A percentile compares a stretch with the other conserved stretches of the same genome.
phyloP scores from a whole-genome alignment of 805 yeast species.

The Kluyveromyces wickerhamii region DNA sequence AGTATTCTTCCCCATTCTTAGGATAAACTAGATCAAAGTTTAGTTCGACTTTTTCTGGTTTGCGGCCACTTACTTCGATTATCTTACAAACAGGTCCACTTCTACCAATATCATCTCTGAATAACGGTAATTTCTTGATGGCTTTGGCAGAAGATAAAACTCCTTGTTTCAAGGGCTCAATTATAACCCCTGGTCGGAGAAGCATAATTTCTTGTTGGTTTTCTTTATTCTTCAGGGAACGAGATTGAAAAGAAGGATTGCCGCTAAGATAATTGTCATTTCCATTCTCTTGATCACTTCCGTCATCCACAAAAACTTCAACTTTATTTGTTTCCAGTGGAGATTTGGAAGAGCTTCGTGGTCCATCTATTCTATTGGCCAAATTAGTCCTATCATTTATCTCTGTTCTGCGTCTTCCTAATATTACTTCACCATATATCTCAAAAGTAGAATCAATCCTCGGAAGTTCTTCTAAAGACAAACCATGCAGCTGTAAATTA shows the following conservation, averaged over 20 bases:
- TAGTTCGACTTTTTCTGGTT: slow-evolving; percentile 49
- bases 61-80: slow-evolving; percentile 48
- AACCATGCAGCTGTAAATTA: slow-evolving; percentile 14
- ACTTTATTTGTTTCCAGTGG: neutral
- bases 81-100: slow-evolving; percentile 40
- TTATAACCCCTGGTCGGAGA: slow-evolving; percentile 40
- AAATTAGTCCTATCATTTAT: slow-evolving; percentile 25
- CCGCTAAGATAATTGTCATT: neutral
- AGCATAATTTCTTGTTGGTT: slow-evolving; percentile 46
- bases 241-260: neutral
- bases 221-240: slow-evolving; percentile 46
- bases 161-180: slow-evolving; percentile 49
- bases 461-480: slow-evolving; percentile 21
- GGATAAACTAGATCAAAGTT: slow-evolving; percentile 54
- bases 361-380: slow-evolving; percentile 33
- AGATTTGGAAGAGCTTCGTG: slow-evolving; percentile 10
- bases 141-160: slow-evolving; percentile 10
- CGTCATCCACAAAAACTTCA: slow-evolving; percentile 2
- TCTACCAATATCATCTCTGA: slow-evolving; percentile 32
- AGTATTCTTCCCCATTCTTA: slow-evolving; percentile 40
- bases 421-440: slow-evolving; percentile 2
- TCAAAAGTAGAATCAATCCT: slow-evolving; percentile 27
- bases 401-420: slow-evolving; percentile 1
- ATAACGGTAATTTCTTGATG: slow-evolving; percentile 29
- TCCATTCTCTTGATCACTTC: neutral